These are phyloP conservation scores for Beauveria medogensis DNA, from an alignment of 2,329 filamentous ascomycete species.

Conservation along the genomic window DNA sequence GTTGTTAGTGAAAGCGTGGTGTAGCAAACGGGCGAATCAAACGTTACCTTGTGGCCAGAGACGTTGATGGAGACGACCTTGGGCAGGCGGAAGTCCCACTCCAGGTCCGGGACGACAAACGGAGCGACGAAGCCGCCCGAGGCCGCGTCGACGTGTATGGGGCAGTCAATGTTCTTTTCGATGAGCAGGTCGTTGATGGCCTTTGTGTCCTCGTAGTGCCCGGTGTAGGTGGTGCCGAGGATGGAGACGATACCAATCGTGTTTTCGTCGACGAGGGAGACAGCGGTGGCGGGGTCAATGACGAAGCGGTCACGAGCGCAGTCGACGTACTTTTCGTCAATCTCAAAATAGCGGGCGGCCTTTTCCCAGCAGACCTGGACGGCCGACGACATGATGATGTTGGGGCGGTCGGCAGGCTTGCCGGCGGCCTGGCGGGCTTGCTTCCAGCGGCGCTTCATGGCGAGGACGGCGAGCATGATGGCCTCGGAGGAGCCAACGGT, in stretches of 20 bases:
- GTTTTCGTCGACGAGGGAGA: conserved; percentile 55
- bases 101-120: conserved; percentile 73
- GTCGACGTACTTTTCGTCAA: conserved; percentile 77
- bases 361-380: conserved; percentile 99
- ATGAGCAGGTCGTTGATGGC: conserved; percentile 80
- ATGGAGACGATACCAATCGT: conserved; percentile 90
- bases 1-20: neutral
- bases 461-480: conserved; percentile 73
- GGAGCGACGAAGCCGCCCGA: conserved; percentile 89
- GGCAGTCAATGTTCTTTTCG: conserved; percentile 65
- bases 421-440: conserved; percentile 76
- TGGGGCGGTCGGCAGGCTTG: conserved; percentile 72
- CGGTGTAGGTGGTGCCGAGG: conserved; percentile 88
- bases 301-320: conserved; percentile 54
- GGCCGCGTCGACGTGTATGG: conserved; percentile 91
- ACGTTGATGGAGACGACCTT: conserved; percentile 92
- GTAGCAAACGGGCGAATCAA: conserved; percentile 22
- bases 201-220: conserved; percentile 92
- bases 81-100: conserved; percentile 87
- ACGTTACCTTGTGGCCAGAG: conserved; percentile 73
- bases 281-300: conserved; percentile 55
- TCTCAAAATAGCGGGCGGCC: conserved; percentile 79
- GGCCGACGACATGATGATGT: conserved; percentile 91
- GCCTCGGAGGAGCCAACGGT: conserved; percentile 86
- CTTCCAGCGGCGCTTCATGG: conserved; percentile 95